Conservation (phyloP, 2,329 filamentous ascomycete species). For the Exophiala sideris region DNA sequence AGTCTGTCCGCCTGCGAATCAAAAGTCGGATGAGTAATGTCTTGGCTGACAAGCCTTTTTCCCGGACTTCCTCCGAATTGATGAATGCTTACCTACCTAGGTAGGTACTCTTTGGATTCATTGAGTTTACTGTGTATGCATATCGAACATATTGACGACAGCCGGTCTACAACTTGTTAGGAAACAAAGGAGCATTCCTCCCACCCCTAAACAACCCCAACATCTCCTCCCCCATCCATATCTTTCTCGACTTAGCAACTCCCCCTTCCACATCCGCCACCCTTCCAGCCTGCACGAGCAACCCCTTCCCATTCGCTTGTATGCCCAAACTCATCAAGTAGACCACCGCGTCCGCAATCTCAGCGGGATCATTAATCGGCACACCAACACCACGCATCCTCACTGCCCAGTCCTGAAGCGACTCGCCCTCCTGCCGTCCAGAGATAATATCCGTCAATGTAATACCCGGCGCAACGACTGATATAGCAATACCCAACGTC, state of each 20-base stretch:
- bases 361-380: constrained; percentile 47
- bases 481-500: constrained; percentile 45
- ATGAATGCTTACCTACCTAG: too few relatives aligned
- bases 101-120: too few relatives aligned
- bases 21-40: too few relatives aligned
- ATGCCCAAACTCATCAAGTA: constrained; percentile 45
- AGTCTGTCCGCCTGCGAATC: too few relatives aligned
- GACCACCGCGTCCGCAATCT: constrained; percentile 44
- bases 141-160: too few relatives aligned
- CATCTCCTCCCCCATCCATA: constrained; percentile 53
- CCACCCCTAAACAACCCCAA: constrained; percentile 48
- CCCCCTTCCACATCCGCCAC: constrained; percentile 46
- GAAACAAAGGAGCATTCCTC: constrained; percentile 32
- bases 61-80: too few relatives aligned
- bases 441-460: constrained; percentile 47
- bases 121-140: too few relatives aligned
- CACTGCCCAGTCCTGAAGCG: constrained; percentile 40
- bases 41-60: too few relatives aligned
- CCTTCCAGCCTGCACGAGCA: constrained; percentile 45
- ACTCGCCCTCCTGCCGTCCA: constrained; percentile 33
- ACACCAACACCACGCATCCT: constrained; percentile 45
- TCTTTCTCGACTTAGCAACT: constrained; percentile 43
- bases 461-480: constrained; percentile 49
- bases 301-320: constrained; percentile 44
- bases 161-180: constrained; percentile 27